Percentiles rank a stretch among this genome's conserved stretches.
phyloP scores from a whole-genome alignment of 495 filamentous ascomycete species.

The Penicillium taxi region DNA sequence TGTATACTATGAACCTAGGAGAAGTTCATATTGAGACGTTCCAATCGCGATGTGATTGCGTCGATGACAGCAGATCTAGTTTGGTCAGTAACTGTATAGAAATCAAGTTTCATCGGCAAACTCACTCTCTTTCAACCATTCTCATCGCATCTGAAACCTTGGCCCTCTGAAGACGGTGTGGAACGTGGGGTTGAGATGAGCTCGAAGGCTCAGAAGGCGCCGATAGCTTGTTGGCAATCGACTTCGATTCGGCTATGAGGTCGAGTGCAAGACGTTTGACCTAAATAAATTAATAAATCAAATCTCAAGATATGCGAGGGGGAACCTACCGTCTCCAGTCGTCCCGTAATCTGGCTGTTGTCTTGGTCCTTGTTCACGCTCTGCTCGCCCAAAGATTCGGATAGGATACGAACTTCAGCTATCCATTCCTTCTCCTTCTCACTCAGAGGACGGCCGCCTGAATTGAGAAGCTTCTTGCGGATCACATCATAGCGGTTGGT shows the following conservation, averaged over 20 bases:
- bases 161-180: constrained; percentile 56
- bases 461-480: constrained; percentile 49
- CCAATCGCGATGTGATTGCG: constrained; percentile 33
- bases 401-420: constrained; percentile 51
- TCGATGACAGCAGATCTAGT: constrained; percentile 34
- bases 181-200: constrained; percentile 44
- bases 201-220: constrained; percentile 21
- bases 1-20: no score
- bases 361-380: constrained; percentile 19
- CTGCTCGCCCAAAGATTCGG: constrained; percentile 23
- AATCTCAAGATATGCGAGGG: neutral
- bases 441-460: constrained; percentile 56
- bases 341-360: constrained; percentile 22
- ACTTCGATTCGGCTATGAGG: constrained; percentile 43
- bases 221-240: constrained; percentile 24
- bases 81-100: constrained; percentile 6
- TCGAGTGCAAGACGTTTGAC: constrained; percentile 42
- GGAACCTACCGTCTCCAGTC: constrained; percentile 32
- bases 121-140: constrained; percentile 62
- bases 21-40: constrained; percentile 30
- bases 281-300: no score
- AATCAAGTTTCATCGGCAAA: constrained; percentile 1
- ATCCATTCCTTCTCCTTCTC: constrained; percentile 64
- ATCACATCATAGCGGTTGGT: constrained; percentile 56
- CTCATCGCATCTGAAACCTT: constrained; percentile 62